Conservation (phyloP, 2,329 filamentous ascomycete genomes). For the Trichothecium sympodiale region DNA sequence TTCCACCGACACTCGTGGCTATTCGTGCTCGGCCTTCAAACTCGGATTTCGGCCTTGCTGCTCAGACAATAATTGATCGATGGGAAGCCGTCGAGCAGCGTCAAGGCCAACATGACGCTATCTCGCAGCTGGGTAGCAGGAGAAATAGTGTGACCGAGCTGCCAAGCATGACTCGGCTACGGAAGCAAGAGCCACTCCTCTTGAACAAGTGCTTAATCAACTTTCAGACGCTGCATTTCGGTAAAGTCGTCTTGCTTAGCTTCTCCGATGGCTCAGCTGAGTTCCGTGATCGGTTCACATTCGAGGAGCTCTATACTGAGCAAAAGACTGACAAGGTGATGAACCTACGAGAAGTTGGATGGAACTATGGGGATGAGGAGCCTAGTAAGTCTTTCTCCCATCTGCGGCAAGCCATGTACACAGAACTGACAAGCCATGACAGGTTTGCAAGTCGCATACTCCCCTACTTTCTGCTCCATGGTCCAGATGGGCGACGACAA, state of each 20-base stretch:
- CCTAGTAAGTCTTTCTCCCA: constrained; percentile 46
- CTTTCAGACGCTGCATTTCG: constrained; percentile 57
- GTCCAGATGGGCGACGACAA: constrained; percentile 48
- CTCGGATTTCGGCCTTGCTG: constrained; percentile 45
- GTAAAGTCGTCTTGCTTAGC: constrained; percentile 59
- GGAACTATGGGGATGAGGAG: constrained; percentile 55
- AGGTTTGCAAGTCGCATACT: constrained; percentile 51
- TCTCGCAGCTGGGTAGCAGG: constrained; percentile 60
- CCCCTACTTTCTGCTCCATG: constrained; percentile 48
- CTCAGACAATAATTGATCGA: constrained; percentile 65
- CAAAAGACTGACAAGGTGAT: constrained; percentile 54
- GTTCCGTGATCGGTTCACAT: constrained; percentile 64
- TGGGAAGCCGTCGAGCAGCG: constrained; percentile 69
- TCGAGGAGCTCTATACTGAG: constrained; percentile 56
- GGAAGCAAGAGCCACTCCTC: constrained; percentile 56
- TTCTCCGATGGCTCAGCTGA: constrained; percentile 75
- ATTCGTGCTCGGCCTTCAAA: constrained; percentile 54
- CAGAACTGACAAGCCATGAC: too few relatives aligned
- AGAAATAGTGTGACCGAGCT: constrained; percentile 38
- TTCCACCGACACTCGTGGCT: constrained; percentile 55
- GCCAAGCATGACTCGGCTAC: constrained; percentile 31
- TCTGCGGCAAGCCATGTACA: too few relatives aligned
- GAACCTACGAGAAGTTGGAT: constrained; percentile 67
- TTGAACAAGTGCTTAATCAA: constrained; percentile 62
- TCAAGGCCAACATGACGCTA: constrained; percentile 61